Evolutionary conservation across 2,329 filamentous ascomycete genomes (phyloP), one percentile per base, ranked within the genome.

Genomic region (Neofusicoccum kwambonambiense): DNA sequence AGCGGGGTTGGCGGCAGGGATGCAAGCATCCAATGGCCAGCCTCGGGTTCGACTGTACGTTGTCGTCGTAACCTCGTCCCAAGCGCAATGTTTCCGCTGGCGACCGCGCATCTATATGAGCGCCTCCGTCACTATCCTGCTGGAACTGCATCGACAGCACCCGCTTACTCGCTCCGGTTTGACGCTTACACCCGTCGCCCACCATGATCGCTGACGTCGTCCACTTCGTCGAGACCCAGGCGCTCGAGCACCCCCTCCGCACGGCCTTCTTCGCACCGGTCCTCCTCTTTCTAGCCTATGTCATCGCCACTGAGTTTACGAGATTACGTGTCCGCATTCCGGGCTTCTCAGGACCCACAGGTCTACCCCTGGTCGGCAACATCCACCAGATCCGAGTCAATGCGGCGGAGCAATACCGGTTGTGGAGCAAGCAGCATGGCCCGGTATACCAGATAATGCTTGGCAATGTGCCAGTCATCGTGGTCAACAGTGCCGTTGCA

Each of bases 361-460:
- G 78, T 50, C 75, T 75, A 68, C 77, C 76, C 0, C 64, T 80
- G 13, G 74, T 81, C 8, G 79, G 79, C 13, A 80, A 80, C 65
- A 78, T 80, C 34, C 75, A 76, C 5, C 73, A 78, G 44, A 80
- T 81, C 65, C 78, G 75, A 34, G 75, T 74, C 70, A 79, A 80
- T 47, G 77, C 78, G 0, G 74, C 78, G 2, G 77, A 80, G 54
- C 77, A 77, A 65, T 81, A 81, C 64, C 74, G 78, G 9, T 69
- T 78, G 63, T 81, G 79, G 79, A 72, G 76, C 49, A 74, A 75
- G 66, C 73, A 68, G 12, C 79, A 78, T 66, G 79, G 79, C 13
- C 72, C 75, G 0, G 77, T 81, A 9, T 81, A 80, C 52, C 79
- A 81, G 67, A 80, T 81, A n/a, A 77, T 80, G 66, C 72, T 81